Evolutionary conservation across 176 grass and related monocot species (phyloP), one percentile per base, ranked within the genome.

Genomic region (Puya raimondii): DNA sequence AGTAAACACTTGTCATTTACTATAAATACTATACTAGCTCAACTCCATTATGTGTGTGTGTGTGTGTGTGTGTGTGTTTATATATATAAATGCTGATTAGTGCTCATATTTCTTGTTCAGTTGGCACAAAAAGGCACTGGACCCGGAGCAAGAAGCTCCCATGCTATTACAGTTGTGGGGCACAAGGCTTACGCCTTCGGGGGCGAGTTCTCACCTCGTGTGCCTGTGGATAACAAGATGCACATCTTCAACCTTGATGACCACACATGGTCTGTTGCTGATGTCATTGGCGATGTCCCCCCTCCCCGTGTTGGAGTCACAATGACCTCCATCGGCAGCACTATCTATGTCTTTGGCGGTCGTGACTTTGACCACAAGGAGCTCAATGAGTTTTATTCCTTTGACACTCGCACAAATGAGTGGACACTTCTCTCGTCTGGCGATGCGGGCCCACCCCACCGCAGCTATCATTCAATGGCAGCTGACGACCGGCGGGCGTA

Each of bases 391-490:
- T 77, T 96, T 21, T 96, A 82, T 70, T 80, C 83, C 25, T 96
- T 96, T 48, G 76, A 96, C 72, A 86, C 88, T 6, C 56, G 53
- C 6, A 80, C 85, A 12, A 64, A 22, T 12, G 49, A 70, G 12
- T 96, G 92, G 88, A 49, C 80, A 10, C 80, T 87, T 1, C 83
- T 96, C 0, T 85, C 88, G 9, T 86, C 88, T 4, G 85, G 76
- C 3, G 81, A 87, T 29, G 12, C 16, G 0, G 76, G 78, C 59
- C 92, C 88, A 2, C 85, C 92, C 3, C 85, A 78, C 72, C 78
- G 88, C 70, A 96, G 92, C 83, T 96, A 91, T 76, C 92, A 96
- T 63, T 96, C 88, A 14, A 89, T 87, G 88, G 76, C 80, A 1
- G 75, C 85, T 3, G 92, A 96, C 47, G 72, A 75, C 2, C 65